Percentiles rank a stretch among this genome's conserved stretches.
Evolutionary conservation across 257 asterid species (phyloP).

Genomic region (Mentha longifolia): DNA sequence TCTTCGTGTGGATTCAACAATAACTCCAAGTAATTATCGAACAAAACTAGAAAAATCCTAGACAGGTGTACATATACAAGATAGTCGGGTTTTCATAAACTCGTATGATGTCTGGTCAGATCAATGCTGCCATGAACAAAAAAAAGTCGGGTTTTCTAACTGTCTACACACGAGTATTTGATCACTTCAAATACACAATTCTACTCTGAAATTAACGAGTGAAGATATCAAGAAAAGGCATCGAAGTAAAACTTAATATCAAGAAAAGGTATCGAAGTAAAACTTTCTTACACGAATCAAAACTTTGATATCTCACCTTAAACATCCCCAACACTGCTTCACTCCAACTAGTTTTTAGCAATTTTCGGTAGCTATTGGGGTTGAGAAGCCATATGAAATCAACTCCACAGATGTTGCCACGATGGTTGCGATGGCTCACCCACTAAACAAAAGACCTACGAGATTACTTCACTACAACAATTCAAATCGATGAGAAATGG

Average conservation of each 20-base stretch:
- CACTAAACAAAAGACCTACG: conserved; percentile 55
- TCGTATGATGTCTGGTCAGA: background rate
- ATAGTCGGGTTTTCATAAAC: background rate
- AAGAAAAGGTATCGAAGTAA: too few species aligned
- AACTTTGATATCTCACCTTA: conserved; percentile 56
- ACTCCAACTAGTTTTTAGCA: conserved; percentile 94
- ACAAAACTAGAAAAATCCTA: background rate
- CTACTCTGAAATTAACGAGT: too few species aligned
- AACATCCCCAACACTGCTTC: conserved; percentile 96
- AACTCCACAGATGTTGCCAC: conserved; percentile 97
- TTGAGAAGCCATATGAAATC: conserved; percentile 99
- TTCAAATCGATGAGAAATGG: background rate
- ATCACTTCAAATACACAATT: background rate
- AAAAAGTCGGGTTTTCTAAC: background rate
- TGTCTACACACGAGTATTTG: background rate
- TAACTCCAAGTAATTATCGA: background rate
- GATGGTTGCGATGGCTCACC: conserved; percentile 98
- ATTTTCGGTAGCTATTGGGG: conserved; percentile 81
- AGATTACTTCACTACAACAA: conserved; percentile 20
- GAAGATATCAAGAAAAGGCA: too few species aligned
- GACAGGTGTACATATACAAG: background rate
- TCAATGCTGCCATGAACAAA: background rate
- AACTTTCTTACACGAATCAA: background rate
- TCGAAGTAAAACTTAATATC: too few species aligned
- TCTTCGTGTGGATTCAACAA: too few species aligned